Base-by-base conservation (phyloP, 108 stramenopile species). In the Asterionellopsis glacialis region DNA sequence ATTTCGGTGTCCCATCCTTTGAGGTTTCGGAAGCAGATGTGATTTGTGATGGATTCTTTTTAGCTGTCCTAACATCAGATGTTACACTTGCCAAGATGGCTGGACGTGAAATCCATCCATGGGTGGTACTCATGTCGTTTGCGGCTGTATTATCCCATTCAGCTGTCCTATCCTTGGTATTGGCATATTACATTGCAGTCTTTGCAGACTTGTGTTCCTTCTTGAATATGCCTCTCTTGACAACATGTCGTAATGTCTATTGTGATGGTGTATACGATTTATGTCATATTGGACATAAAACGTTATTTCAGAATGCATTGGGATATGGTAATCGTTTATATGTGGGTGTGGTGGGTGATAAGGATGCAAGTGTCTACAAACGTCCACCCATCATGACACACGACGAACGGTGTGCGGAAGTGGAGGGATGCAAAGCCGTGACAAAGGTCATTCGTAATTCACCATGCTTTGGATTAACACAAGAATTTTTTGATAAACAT, bases 241-340 rank as follows among this genome's bases (percentile, higher is more conserved):
- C 88, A 10, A 83, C 81, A 13, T 90, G 88, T 61, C 84, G 84
- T 0, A 95, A 95, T 70, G 94, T 91, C 10, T 85, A 85, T 55
- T 82, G 83, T 54, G 84, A 88, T 68, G 91, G 91, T 9, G 80
- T 95, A 0, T 95, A 91, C 68, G 94, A 95, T 70, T 67, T 95
- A 10, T 90, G 90, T 66, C 94, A 95, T 71, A 75, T 94, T 61
- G 90, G 94, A 18, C 94, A 95, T 75, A 91, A 91, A 58, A 75
- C 63, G 13, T 61, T 89, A 9, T 95, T 95, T 75, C 84, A 88
- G 38, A 88, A 90, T 56, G 94, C 94, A 0, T 59, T 91, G 14
- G 45, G 55, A 23, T 85, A 68, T 69, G 94, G 94, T 9, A 95
- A 91, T 66, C 86, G 94, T 28, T 64, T 95, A 7, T 92, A 80